Percentiles rank a stretch among this genome's conserved stretches.
These are phyloP conservation scores for Mycosphaerella sp. DNA, from an alignment of 2,329 filamentous ascomycete species.

Conservation along the genomic window DNA sequence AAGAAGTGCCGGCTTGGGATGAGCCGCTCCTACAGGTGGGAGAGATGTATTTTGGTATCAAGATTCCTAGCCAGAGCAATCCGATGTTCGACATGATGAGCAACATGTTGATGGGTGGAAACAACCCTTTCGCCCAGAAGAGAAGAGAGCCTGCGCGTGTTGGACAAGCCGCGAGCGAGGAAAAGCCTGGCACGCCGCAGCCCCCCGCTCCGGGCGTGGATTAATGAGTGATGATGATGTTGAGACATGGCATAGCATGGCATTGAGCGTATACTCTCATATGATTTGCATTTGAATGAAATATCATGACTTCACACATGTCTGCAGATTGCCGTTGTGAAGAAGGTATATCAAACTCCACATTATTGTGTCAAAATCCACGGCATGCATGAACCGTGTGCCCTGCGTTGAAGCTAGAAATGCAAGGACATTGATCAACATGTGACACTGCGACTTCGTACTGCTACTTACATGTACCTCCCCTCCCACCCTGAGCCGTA, in stretches of 20 bases:
- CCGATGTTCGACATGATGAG: slow-evolving; percentile 98
- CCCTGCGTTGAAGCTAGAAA: too few relatives aligned
- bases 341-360: too few relatives aligned
- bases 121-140: slow-evolving; percentile 45
- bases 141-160: slow-evolving; percentile 44
- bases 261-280: neutral
- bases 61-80: slow-evolving; percentile 81
- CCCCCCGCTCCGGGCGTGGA: slow-evolving; percentile 32
- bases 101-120: slow-evolving; percentile 77
- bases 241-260: neutral
- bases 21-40: slow-evolving; percentile 76
- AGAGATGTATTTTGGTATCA: slow-evolving; percentile 95
- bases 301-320: neutral
- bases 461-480: too few relatives aligned
- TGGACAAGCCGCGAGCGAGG: slow-evolving; percentile 37
- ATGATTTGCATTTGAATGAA: neutral
- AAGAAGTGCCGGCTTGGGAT: slow-evolving; percentile 66
- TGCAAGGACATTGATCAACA: too few relatives aligned
- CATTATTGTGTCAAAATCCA: too few relatives aligned
- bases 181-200: slow-evolving; percentile 24
- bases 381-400: too few relatives aligned
- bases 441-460: too few relatives aligned
- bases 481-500: too few relatives aligned
- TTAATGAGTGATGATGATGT: slow-evolving; percentile 8
- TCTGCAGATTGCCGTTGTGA: neutral